Conservation (phyloP, 768 basidiomycete species). For the Mycena vulgaris region DNA sequence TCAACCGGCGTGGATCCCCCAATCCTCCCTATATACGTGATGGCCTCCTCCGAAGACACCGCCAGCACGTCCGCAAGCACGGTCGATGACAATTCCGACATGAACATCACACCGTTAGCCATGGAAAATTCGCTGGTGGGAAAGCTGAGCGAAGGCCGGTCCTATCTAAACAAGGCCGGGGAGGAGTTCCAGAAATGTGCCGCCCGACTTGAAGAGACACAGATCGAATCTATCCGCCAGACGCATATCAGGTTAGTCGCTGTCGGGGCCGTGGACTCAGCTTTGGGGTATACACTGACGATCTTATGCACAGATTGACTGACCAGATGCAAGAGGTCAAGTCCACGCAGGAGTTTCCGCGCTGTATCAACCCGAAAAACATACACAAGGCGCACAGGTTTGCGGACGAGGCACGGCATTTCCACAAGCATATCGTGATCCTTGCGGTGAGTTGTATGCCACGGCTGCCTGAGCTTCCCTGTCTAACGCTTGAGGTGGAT, state of each 20-base stretch:
- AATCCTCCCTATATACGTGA: neutral
- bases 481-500: constrained; percentile 8
- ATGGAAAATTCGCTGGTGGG: constrained; percentile 26
- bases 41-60: constrained; percentile 12
- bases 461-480: neutral
- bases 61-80: neutral
- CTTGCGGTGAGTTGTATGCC: constrained; percentile 7
- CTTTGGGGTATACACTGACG: neutral
- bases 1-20: neutral
- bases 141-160: constrained; percentile 21
- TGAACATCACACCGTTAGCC: neutral
- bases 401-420: constrained; percentile 24
- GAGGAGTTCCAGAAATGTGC: constrained; percentile 31
- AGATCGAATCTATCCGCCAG: constrained; percentile 26
- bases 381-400: constrained; percentile 27
- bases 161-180: constrained; percentile 26
- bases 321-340: constrained; percentile 23
- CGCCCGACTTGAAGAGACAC: constrained; percentile 13
- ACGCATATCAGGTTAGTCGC: constrained; percentile 22
- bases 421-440: constrained; percentile 25
- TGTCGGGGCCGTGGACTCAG: neutral
- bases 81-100: neutral
- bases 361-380: constrained; percentile 24
- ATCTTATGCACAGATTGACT: constrained; percentile 9
- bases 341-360: constrained; percentile 19